phyloP scores from a whole-genome alignment of 345 rosid genomes.

The Bruguiera gymnorhiza region DNA sequence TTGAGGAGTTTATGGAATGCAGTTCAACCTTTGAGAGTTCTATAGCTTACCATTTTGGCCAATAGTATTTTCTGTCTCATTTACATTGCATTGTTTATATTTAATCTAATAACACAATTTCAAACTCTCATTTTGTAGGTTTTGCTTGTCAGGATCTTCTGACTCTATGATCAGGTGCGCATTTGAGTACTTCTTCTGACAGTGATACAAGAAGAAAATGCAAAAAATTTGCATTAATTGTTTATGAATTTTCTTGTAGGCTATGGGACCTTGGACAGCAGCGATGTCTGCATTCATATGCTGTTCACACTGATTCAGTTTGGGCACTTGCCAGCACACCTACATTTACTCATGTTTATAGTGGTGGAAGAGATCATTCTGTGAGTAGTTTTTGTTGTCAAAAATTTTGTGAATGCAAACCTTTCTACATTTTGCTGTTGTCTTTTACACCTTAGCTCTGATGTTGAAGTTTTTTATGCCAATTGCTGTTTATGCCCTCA shows the following conservation, averaged over 20 bases:
- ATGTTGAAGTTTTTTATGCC: constrained; percentile 10
- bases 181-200: constrained; percentile 6
- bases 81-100: neutral
- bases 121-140: constrained; percentile 49
- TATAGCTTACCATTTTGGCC: neutral
- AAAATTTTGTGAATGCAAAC: constrained; percentile 3
- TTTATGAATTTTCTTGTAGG: constrained; percentile 41
- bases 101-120: constrained; percentile 7
- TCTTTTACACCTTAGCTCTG: constrained; percentile 5
- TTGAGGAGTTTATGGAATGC: neutral
- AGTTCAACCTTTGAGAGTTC: neutral
- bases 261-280: constrained; percentile 99
- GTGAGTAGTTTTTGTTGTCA: constrained; percentile 48
- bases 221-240: constrained; percentile 2
- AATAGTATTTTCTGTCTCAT: neutral
- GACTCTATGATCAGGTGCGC: constrained; percentile 97
- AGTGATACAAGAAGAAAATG: neutral
- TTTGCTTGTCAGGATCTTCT: constrained; percentile 96
- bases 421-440: constrained; percentile 4
- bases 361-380: constrained; percentile 98
- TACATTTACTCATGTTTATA: constrained; percentile 90
- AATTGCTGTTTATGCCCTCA: constrained; percentile 32
- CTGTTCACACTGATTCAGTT: constrained; percentile 99
- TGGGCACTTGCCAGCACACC: constrained; percentile 99
- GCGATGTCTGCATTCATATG: constrained; percentile 96